Evolutionary conservation across 2,329 filamentous ascomycete species (phyloP), one percentile per base, ranked within the genome.

Genomic region (Chaetomiaceae sp.): DNA sequence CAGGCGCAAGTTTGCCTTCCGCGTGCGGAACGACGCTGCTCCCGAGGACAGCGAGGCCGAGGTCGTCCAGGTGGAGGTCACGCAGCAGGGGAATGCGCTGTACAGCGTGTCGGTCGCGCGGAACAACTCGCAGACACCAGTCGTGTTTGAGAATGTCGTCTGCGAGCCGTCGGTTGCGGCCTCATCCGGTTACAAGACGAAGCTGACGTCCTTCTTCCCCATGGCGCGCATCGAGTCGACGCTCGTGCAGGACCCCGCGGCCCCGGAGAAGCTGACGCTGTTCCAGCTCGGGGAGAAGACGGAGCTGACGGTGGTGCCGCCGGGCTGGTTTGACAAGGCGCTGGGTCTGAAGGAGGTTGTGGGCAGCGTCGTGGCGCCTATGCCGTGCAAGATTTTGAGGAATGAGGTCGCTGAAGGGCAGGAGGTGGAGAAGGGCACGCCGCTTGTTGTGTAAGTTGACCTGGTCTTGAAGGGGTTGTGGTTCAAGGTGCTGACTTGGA

Each of bases 331-430:
- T 54, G 88, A 91, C 63, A 92, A 95, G 71, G 91, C 90, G 0
- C 76, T 96, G 7, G 91, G 92, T 0, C 74, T 88, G 58, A 91
- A 89, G 68, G 89, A 95, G 65, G 80, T 81, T 0, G 78, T 84
- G 6, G 91, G 92, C 55, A 94, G 87, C 49, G 90, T 97, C 1
- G 78, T 89, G 22, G 90, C 94, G 20, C 94, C 94, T 0, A 99
- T 99, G 94, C 94, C 94, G 1, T 97, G 94, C 73, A 97, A 97
- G 74, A 87, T 99, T 23, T 73, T 99, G 57, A 84, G 89, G 60
- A 94, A 96, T 44, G 89, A 96, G 69, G 90, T 96, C 0, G 73
- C 79, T 25, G 90, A 90, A 62, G 94, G 94, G 0, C 83, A 95
- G 59, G 72, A 71, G 43, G 94, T 99, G 15, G 84, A 84, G 67